Evolutionary conservation across 345 rosid genomes (phyloP), one percentile per base, ranked within the genome.

Genomic region (Linum trigynum): DNA sequence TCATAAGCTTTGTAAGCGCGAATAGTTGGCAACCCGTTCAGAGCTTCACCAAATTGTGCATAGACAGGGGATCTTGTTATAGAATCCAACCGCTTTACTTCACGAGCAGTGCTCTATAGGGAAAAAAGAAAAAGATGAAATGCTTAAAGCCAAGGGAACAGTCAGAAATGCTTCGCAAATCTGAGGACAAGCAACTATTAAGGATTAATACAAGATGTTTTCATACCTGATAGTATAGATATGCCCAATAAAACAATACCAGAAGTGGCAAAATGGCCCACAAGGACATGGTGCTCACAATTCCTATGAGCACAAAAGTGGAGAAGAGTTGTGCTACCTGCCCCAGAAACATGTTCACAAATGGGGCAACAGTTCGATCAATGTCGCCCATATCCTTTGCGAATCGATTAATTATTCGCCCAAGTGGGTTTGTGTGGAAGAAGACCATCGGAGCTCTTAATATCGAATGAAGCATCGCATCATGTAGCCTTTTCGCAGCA

Each of bases 181-280:
- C 16, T 59, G 43, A 64, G 7, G 2, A 57, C 58, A 59, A 61
- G 37, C 40, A 60, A 43, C 16, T 16, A 66, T 35, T 14, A 70
- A 57, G 62, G 41, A 38, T 16, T 17, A n/a, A 43, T 58, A 64
- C 50, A 36, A 59, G 57, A 65, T 45, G 23, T 16, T 53, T 63
- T 55, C 9, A 43, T 74, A 88, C 98, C 99, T 94, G 99, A 76
- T 88, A 94, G 74, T 94, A 94, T 36, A 94, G 81, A 77, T 94
- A 94, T 39, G 96, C 88, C 39, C 83, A 85, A 79, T 90, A 90
- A 83, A 94, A 94, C 72, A 88, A 77, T 58, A 86, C 84, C 91
- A 94, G 75, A 66, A 94, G 91, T 10, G 99, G 99, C 96, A 90
- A 74, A 74, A 94, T 88, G 76, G 97, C 89, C 99, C 99, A 94